phyloP scores from a whole-genome alignment of 495 filamentous ascomycete genomes.

The Penicillium cosmopolitanum region DNA sequence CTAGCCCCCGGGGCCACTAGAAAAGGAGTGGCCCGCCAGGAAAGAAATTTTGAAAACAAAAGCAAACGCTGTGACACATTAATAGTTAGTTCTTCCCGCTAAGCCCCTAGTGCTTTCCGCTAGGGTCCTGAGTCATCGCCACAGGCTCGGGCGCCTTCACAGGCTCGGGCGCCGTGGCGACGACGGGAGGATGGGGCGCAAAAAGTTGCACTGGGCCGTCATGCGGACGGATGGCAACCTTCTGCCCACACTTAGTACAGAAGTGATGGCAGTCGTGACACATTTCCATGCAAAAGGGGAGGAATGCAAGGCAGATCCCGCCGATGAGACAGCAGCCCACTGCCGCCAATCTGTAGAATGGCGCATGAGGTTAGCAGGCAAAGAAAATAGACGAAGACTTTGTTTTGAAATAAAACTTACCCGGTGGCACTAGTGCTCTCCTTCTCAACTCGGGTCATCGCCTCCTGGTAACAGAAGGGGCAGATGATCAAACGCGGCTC shows the following conservation, averaged over 20 bases:
- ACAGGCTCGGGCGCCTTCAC: slow-evolving; percentile 16
- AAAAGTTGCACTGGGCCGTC: slow-evolving; percentile 16
- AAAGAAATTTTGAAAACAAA: not conserved
- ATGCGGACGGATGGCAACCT: slow-evolving; percentile 16
- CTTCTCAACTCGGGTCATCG: slow-evolving; percentile 15
- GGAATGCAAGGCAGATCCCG: slow-evolving; percentile 20
- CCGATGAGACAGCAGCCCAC: slow-evolving; percentile 23
- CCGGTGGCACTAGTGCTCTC: slow-evolving; percentile 20
- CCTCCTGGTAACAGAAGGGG: slow-evolving; percentile 21
- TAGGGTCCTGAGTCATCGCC: slow-evolving; percentile 7
- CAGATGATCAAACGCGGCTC: slow-evolving; percentile 15
- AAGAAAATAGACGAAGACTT: not conserved
- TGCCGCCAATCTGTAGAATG: slow-evolving; percentile 18
- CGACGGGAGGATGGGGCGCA: slow-evolving; percentile 9
- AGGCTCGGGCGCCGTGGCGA: slow-evolving; percentile 8
- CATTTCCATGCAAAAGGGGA: slow-evolving; percentile 25
- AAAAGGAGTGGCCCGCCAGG: no score
- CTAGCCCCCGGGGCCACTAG: no score
- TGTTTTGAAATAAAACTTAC: slow-evolving; percentile 8
- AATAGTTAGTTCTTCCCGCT: slow-evolving; percentile 2
- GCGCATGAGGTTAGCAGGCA: slow-evolving; percentile 2
- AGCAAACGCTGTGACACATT: not conserved
- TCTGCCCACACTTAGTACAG: slow-evolving; percentile 15
- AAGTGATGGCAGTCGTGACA: slow-evolving; percentile 25
- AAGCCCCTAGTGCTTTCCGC: not conserved